Base-by-base conservation (phyloP, 1,284 basidiomycete genomes). In the Boletus smithii region DNA sequence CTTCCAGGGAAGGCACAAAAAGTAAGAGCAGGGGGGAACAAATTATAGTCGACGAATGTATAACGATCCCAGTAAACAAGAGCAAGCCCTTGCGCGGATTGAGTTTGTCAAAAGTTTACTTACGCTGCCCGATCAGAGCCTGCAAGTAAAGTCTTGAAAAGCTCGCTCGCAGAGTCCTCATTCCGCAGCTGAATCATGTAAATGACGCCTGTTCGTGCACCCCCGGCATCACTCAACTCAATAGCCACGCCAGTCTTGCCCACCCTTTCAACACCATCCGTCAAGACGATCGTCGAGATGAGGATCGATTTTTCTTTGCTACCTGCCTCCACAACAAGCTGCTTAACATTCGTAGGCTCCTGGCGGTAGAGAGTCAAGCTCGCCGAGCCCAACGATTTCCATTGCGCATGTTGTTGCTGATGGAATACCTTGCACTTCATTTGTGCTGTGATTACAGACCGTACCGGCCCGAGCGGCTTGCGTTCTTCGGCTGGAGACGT, bases 371-470 rank as follows among this genome's bases (percentile, higher is more conserved):
- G 73, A 65, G 91, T 94, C 53, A 99, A 76, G 59, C 85, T 85
- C 6, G 91, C 93, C 10, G 86, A 75, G 2, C 97, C 97, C 32
- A 99, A 74, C 3, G 90, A 85, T 73, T 97, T 99, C 97, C 97
- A 99, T 67, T 97, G 92, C 20, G 87, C 86, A 65, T 98, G 95
- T 32, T 90, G 84, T 62, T 97, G 93, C 67, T 99, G 89, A 46
- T 97, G 73, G 73, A 98, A 99, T 27, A 98, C 85, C 69, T 99
- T 98, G 80, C 95, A 98, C 67, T 95, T 95, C 91, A 97, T 97
- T 62, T 92, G 84, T n/a, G 91, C 92, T 4, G 88, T 81, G 42
- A 98, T 74, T 10, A 80, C 73, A 7, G 88, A 82, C 17, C 80
- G 84, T 23, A 85, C 77, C 1, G 91, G 90, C 1, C 85, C 90